Conservation (phyloP, 208 protist genomes). For the Acanthamoeba royreba region DNA sequence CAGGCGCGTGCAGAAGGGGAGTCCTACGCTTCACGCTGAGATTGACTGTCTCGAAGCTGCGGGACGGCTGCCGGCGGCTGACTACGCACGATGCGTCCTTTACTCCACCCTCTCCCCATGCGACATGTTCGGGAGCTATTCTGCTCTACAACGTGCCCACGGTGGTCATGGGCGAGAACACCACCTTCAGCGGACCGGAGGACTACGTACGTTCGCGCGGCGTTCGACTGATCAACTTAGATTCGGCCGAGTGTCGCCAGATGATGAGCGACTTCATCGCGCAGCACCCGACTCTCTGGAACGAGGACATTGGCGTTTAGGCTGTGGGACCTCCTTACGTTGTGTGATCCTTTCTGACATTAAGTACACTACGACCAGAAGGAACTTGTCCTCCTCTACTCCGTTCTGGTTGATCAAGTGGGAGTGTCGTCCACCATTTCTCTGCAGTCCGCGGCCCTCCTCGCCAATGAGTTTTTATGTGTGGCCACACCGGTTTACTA, state of each 20-base stretch:
- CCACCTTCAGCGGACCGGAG: conserved; percentile 14
- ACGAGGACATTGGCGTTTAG: conserved; percentile 63
- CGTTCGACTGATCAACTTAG: neutral
- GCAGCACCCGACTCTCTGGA: conserved; percentile 44
- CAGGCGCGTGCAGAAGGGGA: conserved; percentile 44
- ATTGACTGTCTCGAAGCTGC: conserved; percentile 1
- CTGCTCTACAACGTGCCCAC: conserved; percentile 50
- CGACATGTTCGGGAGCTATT: conserved; percentile 38
- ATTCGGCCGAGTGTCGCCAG: neutral
- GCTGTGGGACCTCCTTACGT: no score
- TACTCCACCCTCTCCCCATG: conserved; percentile 60
- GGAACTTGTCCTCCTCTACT: no score
- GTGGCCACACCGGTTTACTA: no score
- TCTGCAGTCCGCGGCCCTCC: no score
- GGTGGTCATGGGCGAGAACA: conserved; percentile 57
- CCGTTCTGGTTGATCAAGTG: no score
- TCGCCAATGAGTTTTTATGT: no score
- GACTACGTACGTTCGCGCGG: conserved; percentile 13
- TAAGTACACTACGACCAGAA: no score
- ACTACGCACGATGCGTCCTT: neutral
- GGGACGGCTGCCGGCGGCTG: neutral
- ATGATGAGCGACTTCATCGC: conserved; percentile 54
- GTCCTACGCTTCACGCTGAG: conserved; percentile 38
- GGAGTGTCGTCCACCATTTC: no score
- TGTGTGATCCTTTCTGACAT: no score